These are phyloP conservation scores for Cryphonectria carpinicola DNA, from an alignment of 2,329 filamentous ascomycete species.

Conservation along the genomic window DNA sequence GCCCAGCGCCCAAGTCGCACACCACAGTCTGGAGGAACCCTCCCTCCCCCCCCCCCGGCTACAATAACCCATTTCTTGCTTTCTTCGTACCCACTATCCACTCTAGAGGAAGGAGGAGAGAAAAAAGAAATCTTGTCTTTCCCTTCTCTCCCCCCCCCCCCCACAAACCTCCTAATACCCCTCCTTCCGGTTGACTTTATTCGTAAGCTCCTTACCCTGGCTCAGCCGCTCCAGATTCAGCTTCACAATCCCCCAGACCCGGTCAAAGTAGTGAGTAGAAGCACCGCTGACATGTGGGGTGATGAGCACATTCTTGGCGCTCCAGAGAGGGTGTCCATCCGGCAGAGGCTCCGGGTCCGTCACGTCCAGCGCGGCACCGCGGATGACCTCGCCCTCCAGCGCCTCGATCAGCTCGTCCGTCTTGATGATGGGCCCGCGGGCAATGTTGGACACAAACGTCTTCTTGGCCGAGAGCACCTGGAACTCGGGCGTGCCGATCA, in stretches of 20 bases:
- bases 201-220: slow-evolving; percentile 44
- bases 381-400: slow-evolving; percentile 49
- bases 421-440: slow-evolving; percentile 58
- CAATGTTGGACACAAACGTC: slow-evolving; percentile 73
- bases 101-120: not conserved
- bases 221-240: slow-evolving; percentile 46
- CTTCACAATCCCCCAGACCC: slow-evolving; percentile 48
- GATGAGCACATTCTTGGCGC: slow-evolving; percentile 68
- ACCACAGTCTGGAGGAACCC: too few relatives aligned
- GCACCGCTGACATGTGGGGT: slow-evolving; percentile 54
- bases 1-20: not conserved
- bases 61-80: too few relatives aligned
- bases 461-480: slow-evolving; percentile 48
- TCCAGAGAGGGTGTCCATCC: slow-evolving; percentile 69
- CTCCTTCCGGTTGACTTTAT: slow-evolving; percentile 44
- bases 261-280: slow-evolving; percentile 45
- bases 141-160: too few relatives aligned
- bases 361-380: slow-evolving; percentile 76
- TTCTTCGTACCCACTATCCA: not conserved
- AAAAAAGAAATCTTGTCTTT: too few relatives aligned
- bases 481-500: slow-evolving; percentile 58
- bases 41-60: too few relatives aligned
- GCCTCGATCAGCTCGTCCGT: slow-evolving; percentile 64
- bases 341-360: slow-evolving; percentile 80
- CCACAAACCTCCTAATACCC: too few relatives aligned